Conservation (phyloP, 306 rosid species). For the Rosa multiflora region DNA sequence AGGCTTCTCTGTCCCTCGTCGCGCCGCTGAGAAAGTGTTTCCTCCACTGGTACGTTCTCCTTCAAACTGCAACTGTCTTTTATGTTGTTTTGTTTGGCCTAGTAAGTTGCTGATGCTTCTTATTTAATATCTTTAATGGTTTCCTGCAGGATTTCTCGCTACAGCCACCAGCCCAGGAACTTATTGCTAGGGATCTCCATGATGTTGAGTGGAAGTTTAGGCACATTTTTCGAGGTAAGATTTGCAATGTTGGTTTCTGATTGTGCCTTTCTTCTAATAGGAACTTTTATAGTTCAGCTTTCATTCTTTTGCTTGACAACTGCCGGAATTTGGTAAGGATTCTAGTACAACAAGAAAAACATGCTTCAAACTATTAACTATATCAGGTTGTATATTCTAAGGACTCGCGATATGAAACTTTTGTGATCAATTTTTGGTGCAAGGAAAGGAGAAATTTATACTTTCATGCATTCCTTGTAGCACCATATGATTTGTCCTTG, state of each 20-base stretch:
- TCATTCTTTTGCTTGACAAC: neutral
- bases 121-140: slow-evolving; percentile 12
- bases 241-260: neutral
- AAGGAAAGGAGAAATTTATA: neutral
- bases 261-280: neutral
- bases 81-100: slow-evolving; percentile 13
- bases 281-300: neutral
- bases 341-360: neutral
- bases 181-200: slow-evolving; percentile 85
- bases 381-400: neutral
- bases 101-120: slow-evolving; percentile 25
- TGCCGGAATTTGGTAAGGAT: neutral
- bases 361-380: neutral
- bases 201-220: slow-evolving; percentile 90
- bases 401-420: neutral
- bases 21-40: slow-evolving; percentile 92
- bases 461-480: neutral
- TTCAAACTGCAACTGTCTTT: neutral
- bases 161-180: slow-evolving; percentile 90
- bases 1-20: slow-evolving; percentile 94
- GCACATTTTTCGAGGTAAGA: slow-evolving; percentile 75
- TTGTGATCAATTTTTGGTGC: neutral
- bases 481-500: neutral
- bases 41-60: slow-evolving; percentile 61
- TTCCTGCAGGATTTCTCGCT: slow-evolving; percentile 65